Conservation (phyloP, 805 yeast genomes). For the Nakazawaea pomicola region DNA sequence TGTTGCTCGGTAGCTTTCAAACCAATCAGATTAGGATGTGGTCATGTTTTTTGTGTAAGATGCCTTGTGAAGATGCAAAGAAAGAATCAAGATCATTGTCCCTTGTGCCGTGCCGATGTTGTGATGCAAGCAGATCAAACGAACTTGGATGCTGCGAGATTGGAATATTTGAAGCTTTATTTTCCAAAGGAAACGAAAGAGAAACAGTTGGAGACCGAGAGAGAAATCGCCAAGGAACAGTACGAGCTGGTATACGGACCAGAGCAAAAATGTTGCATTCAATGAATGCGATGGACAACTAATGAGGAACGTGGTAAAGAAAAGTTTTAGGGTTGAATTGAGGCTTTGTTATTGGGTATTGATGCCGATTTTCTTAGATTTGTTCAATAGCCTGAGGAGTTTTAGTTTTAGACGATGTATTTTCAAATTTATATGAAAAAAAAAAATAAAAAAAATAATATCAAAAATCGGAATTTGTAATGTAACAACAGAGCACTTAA, state of each 20-base stretch:
- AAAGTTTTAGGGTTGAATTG: too few species aligned
- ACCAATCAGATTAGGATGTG: conserved; percentile 61
- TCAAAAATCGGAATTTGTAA: too few species aligned
- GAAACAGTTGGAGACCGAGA: conserved; percentile 52
- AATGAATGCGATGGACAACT: conserved; percentile 12
- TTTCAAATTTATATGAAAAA: too few species aligned
- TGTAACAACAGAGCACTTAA: too few species aligned
- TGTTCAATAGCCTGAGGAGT: too few species aligned
- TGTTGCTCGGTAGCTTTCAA: conserved; percentile 68
- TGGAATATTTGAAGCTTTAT: conserved; percentile 48
- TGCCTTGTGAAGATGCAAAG: conserved; percentile 67
- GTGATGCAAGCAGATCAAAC: conserved; percentile 52
- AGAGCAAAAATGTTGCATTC: conserved; percentile 23
- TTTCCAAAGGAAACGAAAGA: conserved; percentile 66
- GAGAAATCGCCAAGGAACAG: conserved; percentile 40
- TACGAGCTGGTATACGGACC: conserved; percentile 26
- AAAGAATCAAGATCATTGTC: conserved; percentile 55
- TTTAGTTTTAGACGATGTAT: too few species aligned
- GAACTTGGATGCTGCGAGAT: conserved; percentile 51
- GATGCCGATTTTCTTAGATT: too few species aligned
- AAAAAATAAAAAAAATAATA: too few species aligned
- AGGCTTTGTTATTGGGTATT: too few species aligned
- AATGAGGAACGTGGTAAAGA: too few species aligned
- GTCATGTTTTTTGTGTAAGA: conserved; percentile 67
- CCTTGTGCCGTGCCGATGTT: conserved; percentile 55